Evolutionary conservation across 2,329 filamentous ascomycete species (phyloP).

Genomic region (Apiospora malaysiana): DNA sequence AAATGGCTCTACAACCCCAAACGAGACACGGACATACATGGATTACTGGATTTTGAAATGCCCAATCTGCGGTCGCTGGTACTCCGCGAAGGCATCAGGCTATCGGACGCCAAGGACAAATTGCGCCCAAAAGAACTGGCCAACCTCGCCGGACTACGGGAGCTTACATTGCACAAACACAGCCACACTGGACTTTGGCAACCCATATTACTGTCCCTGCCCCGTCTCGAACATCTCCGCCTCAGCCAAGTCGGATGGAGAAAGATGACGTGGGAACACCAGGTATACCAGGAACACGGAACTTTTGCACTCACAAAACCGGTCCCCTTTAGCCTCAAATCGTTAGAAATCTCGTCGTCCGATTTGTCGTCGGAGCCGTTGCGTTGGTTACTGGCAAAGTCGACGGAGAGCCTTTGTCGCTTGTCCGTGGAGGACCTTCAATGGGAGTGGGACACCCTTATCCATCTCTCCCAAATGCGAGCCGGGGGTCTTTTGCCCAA

Average conservation of each 20-base stretch:
- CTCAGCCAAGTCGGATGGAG: neutral
- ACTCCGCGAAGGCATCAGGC: neutral
- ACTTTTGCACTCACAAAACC: neutral
- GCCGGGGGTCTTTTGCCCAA: neutral
- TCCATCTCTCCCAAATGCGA: neutral
- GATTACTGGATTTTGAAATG: neutral
- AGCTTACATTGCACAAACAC: neutral
- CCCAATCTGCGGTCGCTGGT: neutral
- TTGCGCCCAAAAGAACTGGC: neutral
- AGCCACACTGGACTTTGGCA: neutral
- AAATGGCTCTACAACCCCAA: neutral
- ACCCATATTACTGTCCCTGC: neutral
- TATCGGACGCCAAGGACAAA: neutral
- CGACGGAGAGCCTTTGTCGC: neutral
- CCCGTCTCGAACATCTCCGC: neutral
- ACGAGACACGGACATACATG: neutral
- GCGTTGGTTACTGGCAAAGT: neutral
- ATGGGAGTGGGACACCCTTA: neutral
- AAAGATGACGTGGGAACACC: too few relatives aligned
- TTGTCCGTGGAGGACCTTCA: neutral
- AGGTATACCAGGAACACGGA: too few relatives aligned
- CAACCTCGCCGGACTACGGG: neutral
- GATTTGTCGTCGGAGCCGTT: neutral
- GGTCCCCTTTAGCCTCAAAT: neutral
- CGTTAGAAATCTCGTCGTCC: neutral